A percentile compares a stretch with the other conserved stretches of the same genome.
phyloP scores from a whole-genome alignment of 2,329 filamentous ascomycete genomes.

The Fusarium aywerte region DNA sequence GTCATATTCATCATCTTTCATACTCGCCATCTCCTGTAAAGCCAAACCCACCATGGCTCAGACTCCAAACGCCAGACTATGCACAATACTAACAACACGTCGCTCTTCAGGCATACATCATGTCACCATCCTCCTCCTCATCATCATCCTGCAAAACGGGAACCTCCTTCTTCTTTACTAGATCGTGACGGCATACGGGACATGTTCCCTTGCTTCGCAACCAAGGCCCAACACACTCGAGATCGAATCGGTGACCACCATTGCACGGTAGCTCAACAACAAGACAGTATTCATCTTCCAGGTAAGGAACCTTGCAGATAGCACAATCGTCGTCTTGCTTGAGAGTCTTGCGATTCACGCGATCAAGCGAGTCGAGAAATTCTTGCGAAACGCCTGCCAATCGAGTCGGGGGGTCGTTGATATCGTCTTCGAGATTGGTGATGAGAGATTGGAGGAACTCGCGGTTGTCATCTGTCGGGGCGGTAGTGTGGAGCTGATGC shows the following conservation, averaged over 20 bases:
- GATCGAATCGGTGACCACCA: conserved; percentile 67
- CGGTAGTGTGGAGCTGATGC: conserved; percentile 60
- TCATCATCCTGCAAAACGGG: conserved; percentile 59
- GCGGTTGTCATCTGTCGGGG: conserved; percentile 61
- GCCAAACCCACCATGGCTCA: conserved; percentile 24
- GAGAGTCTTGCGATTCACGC: conserved; percentile 64
- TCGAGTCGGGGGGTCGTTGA: conserved; percentile 62
- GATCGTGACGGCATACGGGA: conserved; percentile 70
- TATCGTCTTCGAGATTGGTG: conserved; percentile 59
- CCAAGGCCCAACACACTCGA: conserved; percentile 76
- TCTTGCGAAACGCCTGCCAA: conserved; percentile 67
- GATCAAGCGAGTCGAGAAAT: conserved; percentile 69
- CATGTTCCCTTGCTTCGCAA: conserved; percentile 71
- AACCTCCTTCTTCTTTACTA: conserved; percentile 65
- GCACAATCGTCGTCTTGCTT: conserved; percentile 65
- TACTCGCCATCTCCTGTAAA: conserved; percentile 13
- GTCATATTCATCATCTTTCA: conserved; percentile 13
- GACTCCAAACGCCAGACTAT: conserved; percentile 48
- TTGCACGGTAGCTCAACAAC: conserved; percentile 73
- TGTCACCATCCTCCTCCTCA: conserved; percentile 64
- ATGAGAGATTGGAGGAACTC: conserved; percentile 63
- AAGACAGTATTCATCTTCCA: conserved; percentile 70
- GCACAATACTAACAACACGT: conserved; percentile 17
- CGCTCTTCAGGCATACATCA: conserved; percentile 53
- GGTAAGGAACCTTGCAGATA: conserved; percentile 70